Evolutionary conservation across 2,329 filamentous ascomycete species (phyloP).

Genomic region (Colletotrichum abscissum): DNA sequence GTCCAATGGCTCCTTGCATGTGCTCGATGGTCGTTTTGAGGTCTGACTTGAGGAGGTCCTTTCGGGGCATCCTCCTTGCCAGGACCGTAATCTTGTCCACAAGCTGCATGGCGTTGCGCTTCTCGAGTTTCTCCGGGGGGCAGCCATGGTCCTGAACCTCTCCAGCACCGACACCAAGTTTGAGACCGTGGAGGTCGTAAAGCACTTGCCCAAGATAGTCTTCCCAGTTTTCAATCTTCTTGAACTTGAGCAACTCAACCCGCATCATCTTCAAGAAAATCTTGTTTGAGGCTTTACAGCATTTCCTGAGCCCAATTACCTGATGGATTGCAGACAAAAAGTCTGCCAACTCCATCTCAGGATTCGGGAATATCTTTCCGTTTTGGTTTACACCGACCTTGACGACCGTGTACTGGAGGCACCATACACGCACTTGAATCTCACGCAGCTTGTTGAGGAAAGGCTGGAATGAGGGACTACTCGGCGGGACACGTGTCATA

Average conservation of each 20-base stretch:
- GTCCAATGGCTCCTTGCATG: constrained; percentile 87
- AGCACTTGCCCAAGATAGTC: constrained; percentile 87
- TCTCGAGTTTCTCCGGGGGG: constrained; percentile 80
- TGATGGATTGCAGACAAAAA: constrained; percentile 86
- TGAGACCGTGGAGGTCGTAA: constrained; percentile 85
- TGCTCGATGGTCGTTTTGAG: constrained; percentile 91
- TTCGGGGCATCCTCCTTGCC: constrained; percentile 86
- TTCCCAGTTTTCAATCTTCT: constrained; percentile 84
- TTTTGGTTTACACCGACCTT: constrained; percentile 80
- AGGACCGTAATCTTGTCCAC: constrained; percentile 87
- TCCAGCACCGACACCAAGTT: constrained; percentile 75
- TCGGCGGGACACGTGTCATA: constrained; percentile 70
- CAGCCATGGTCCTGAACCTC: constrained; percentile 85
- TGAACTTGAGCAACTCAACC: constrained; percentile 81
- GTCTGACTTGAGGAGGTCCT: constrained; percentile 91
- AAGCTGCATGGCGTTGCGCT: constrained; percentile 81
- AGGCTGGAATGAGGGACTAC: constrained; percentile 64
- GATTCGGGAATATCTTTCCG: constrained; percentile 69
- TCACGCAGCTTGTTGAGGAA: constrained; percentile 82
- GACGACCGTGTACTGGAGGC: constrained; percentile 83
- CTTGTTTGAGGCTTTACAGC: constrained; percentile 87
- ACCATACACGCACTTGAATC: constrained; percentile 90
- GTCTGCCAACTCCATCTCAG: constrained; percentile 80
- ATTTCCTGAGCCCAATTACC: constrained; percentile 83
- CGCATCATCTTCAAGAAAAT: constrained; percentile 91